A percentile compares a stretch with the other conserved stretches of the same genome.
Conservation (phyloP, 345 rosid species). For the Physaria fendleri region DNA sequence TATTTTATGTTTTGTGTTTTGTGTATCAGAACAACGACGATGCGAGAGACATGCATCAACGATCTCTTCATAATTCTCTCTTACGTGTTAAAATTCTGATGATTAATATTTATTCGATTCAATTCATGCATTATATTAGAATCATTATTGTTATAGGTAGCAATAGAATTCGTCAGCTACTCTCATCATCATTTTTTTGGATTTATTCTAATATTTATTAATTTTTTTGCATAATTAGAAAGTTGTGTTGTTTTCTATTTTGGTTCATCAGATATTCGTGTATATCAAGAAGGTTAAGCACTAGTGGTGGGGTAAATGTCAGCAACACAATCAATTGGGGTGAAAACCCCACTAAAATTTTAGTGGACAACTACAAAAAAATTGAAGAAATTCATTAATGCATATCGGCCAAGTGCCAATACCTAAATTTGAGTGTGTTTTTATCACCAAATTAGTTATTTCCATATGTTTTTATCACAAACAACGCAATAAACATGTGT, state of each 20-base stretch:
- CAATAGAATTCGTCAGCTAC: neutral
- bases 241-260: neutral
- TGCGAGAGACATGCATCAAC: constrained; percentile 37
- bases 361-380: no score
- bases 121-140: neutral
- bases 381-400: no score
- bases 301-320: constrained; percentile 19
- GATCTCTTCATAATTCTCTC: constrained; percentile 3
- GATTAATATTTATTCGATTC: neutral
- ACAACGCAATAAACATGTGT: constrained; percentile 1
- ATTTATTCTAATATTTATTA: neutral
- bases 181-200: neutral
- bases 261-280: constrained; percentile 1
- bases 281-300: neutral
- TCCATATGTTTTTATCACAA: neutral
- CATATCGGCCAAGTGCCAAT: no score
- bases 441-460: no score
- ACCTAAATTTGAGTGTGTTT: no score
- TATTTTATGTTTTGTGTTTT: neutral
- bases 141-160: neutral
- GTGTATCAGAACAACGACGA: constrained; percentile 25
- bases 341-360: constrained; percentile 24
- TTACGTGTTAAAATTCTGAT: constrained; percentile 7
- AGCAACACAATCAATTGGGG: constrained; percentile 13
- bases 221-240: neutral